Evolutionary conservation across 306 rosid species (phyloP).

Genomic region (Cicer arietinum): DNA sequence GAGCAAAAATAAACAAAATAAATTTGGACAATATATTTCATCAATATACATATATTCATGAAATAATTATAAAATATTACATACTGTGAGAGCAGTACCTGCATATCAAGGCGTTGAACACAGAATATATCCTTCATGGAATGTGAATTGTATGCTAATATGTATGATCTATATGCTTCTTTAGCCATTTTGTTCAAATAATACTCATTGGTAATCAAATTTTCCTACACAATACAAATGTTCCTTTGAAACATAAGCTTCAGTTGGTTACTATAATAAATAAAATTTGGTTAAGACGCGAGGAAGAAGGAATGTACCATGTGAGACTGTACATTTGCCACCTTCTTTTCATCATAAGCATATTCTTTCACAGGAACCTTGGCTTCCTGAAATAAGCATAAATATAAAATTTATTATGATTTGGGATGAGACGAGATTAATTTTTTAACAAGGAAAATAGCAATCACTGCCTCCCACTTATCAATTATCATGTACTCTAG

Average conservation of each 20-base stretch:
- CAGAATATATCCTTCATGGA: slow-evolving; percentile 89
- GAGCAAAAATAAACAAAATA: slow-evolving; percentile 1
- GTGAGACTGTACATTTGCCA: slow-evolving; percentile 80
- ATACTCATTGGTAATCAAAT: slow-evolving; percentile 65
- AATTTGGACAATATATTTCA: neutral
- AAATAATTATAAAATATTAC: neutral
- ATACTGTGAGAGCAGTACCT: slow-evolving; percentile 54
- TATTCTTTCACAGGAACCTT: slow-evolving; percentile 92
- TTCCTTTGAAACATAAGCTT: slow-evolving; percentile 29
- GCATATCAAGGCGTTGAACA: slow-evolving; percentile 85
- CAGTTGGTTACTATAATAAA: slow-evolving; percentile 4
- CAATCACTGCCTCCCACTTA: slow-evolving; percentile 14
- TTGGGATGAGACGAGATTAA: slow-evolving; percentile 22
- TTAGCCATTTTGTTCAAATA: slow-evolving; percentile 79
- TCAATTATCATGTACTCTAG: slow-evolving; percentile 7
- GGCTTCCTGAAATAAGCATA: slow-evolving; percentile 64
- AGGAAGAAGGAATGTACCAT: slow-evolving; percentile 59
- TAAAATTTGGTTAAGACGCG: slow-evolving; percentile 11
- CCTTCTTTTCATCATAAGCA: slow-evolving; percentile 74
- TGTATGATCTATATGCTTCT: slow-evolving; percentile 86
- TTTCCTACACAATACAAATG: slow-evolving; percentile 65
- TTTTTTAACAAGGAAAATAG: neutral
- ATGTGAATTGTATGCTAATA: slow-evolving; percentile 85
- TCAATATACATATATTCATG: slow-evolving; percentile 15
- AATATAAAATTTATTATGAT: slow-evolving; percentile 6